Evolutionary conservation across 805 yeast genomes (phyloP), one percentile per base, ranked within the genome.

Genomic region (Myxozyma monticola): DNA sequence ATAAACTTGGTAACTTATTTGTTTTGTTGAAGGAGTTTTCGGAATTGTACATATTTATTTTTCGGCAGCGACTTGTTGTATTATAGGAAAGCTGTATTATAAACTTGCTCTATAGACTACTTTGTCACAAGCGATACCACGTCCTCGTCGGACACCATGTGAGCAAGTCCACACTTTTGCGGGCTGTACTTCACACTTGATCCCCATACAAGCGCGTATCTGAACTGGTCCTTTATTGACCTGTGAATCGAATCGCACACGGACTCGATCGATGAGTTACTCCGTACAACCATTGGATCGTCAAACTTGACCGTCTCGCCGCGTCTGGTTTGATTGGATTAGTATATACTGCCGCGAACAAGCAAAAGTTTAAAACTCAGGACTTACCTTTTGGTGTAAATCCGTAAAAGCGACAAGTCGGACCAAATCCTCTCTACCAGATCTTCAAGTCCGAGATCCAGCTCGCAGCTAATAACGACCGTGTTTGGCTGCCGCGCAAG

Each of bases 171-270:
- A 74, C 98, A 91, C 65, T 91, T 91, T 65, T 91, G 99, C 3
- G 98, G 98, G 30, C 91, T 87, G 65, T 88, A 96, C 67, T 93
- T 93, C 5, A 97, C 85, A 40, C 95, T 84, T 1, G 90, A 81
- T 0, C 99, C 99, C 97, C 98, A 91, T 4, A 91, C 96, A 63
- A 89, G 70, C 0, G 98, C 98, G 66, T 90, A 89, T 67, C 89
- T 88, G 75, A 93, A 91, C 63, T 85, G 88, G 57, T 85, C 83
- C 64, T 89, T 90, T 76, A 91, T 85, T 62, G 90, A 96, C 60
- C 95, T 79, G 67, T 91, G 98, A 56, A 91, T 84, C 10, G 93
- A 78, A 65, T 91, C 90, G 72, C 99, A 91, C 25, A 91, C 88
- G 59, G 83, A 88, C 58, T 84, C 91, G 45, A 91, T 80, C 1